phyloP scores from a whole-genome alignment of 225 moss, liverwort and hornwort species.

The Lunularia cruciata region DNA sequence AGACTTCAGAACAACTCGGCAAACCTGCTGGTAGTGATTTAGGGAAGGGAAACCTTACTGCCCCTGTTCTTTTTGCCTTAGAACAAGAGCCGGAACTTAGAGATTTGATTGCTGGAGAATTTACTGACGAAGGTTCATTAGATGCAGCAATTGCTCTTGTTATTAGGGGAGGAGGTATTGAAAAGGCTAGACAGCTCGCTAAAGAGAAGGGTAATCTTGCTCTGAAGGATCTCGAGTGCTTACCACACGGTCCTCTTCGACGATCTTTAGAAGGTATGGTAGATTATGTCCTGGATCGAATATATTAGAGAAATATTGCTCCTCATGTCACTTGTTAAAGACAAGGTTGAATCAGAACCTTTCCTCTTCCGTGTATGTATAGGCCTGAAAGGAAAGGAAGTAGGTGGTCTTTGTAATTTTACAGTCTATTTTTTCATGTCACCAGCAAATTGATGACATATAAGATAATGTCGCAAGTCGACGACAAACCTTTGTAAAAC shows the following conservation, averaged over 20 bases:
- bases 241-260: conserved; percentile 59
- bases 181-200: conserved; percentile 75
- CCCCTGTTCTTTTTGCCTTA: conserved; percentile 81
- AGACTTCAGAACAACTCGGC: conserved; percentile 87
- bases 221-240: conserved; percentile 55
- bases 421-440: conserved; percentile 21
- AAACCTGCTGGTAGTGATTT: conserved; percentile 94
- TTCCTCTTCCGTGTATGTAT: conserved; percentile 22
- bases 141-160: conserved; percentile 71
- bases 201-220: conserved; percentile 70
- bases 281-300: conserved; percentile 86
- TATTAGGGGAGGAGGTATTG: conserved; percentile 74
- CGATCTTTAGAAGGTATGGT: conserved; percentile 79
- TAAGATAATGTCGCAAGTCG: conserved; percentile 5
- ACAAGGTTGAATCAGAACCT: not conserved
- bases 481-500: conserved; percentile 1
- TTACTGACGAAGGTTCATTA: conserved; percentile 70
- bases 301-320: conserved; percentile 26
- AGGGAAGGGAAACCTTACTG: conserved; percentile 89
- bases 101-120: conserved; percentile 66
- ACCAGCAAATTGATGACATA: conserved; percentile 14
- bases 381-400: conserved; percentile 14
- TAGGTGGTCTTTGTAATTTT: conserved; percentile 21
- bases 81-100: conserved; percentile 67
- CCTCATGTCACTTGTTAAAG: not conserved